Percentiles rank a stretch among this genome's conserved stretches.
These are phyloP conservation scores for Ascochyta viciae-villosae DNA, from an alignment of 2,329 filamentous ascomycete species.

Conservation along the genomic window DNA sequence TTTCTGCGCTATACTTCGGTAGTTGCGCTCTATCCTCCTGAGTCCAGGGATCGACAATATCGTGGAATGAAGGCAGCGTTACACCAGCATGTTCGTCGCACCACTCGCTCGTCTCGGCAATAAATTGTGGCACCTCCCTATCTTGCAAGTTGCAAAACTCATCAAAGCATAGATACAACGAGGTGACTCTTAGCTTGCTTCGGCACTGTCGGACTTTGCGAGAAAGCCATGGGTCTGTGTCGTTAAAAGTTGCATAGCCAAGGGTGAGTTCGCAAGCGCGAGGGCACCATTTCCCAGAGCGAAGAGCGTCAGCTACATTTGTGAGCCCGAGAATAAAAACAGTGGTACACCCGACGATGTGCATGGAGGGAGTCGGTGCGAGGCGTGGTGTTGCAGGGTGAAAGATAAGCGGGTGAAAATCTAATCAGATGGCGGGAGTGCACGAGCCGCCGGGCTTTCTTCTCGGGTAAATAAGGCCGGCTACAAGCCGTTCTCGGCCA, in stretches of 20 bases:
- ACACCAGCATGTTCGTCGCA: slow-evolving; percentile 33
- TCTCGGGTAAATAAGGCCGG: background rate
- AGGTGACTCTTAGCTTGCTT: slow-evolving; percentile 33
- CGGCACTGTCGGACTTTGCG: slow-evolving; percentile 38
- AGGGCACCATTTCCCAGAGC: slow-evolving; percentile 38
- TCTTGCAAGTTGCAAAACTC: slow-evolving; percentile 30
- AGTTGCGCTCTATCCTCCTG: slow-evolving; percentile 24
- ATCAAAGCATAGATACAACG: slow-evolving; percentile 40
- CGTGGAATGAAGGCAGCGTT: slow-evolving; percentile 34
- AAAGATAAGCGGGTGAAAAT: slow-evolving; percentile 28
- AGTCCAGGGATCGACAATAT: slow-evolving; percentile 33
- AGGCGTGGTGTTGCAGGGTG: slow-evolving; percentile 19
- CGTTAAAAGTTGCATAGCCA: slow-evolving; percentile 43
- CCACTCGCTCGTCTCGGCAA: slow-evolving; percentile 26
- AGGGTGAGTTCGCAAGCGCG: slow-evolving; percentile 38
- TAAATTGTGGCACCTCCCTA: slow-evolving; percentile 24
- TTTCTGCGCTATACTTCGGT: slow-evolving; percentile 26
- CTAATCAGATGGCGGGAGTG: slow-evolving; percentile 28
- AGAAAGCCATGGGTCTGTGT: slow-evolving; percentile 35
- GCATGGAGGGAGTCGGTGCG: slow-evolving; percentile 20
- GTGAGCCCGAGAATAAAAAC: slow-evolving; percentile 15
- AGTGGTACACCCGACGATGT: slow-evolving; percentile 15
- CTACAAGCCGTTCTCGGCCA: background rate
- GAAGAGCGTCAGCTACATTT: slow-evolving; percentile 22
- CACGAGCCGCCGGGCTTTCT: background rate